Conservation (phyloP, 2,329 filamentous ascomycete species). For the Trichophyton rubrum region DNA sequence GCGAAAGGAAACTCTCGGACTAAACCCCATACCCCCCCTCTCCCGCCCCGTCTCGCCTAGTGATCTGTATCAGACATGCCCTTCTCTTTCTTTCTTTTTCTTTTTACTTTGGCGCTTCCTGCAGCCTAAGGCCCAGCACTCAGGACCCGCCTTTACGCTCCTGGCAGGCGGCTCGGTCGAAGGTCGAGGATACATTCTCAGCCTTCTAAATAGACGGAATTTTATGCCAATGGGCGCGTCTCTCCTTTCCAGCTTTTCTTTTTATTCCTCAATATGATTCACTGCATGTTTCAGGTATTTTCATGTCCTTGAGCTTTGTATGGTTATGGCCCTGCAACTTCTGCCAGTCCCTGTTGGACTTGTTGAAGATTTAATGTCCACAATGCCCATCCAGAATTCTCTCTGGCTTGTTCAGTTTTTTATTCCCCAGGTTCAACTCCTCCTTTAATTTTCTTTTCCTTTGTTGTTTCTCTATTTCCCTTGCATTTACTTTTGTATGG, state of each 20-base stretch:
- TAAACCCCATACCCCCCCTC: too few relatives aligned
- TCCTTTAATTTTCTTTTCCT: conserved; percentile 12
- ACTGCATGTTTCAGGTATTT: conserved; percentile 10
- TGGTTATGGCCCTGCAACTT: conserved; percentile 2
- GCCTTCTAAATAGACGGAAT: background rate
- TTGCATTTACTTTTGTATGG: background rate
- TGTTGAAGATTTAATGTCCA: conserved; percentile 27
- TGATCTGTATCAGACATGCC: background rate
- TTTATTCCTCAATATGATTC: background rate
- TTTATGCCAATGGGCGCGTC: background rate
- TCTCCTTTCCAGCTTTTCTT: background rate
- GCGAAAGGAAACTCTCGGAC: background rate
- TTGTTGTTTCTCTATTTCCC: conserved; percentile 13
- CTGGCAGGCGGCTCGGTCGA: background rate
- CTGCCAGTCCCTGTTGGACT: background rate
- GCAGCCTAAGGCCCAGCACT: background rate
- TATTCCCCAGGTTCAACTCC: conserved; percentile 9
- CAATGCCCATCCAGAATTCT: conserved; percentile 19
- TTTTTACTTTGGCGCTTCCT: background rate
- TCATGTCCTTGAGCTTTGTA: conserved; percentile 5
- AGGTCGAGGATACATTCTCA: background rate
- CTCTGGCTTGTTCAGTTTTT: conserved; percentile 9
- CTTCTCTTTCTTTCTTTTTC: background rate
- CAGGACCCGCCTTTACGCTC: background rate
- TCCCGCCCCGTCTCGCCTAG: background rate